Percentiles rank a stretch among this genome's conserved stretches.
These are phyloP conservation scores for Corchorus olitorius DNA, from an alignment of 345 rosid genomes.

Conservation along the genomic window DNA sequence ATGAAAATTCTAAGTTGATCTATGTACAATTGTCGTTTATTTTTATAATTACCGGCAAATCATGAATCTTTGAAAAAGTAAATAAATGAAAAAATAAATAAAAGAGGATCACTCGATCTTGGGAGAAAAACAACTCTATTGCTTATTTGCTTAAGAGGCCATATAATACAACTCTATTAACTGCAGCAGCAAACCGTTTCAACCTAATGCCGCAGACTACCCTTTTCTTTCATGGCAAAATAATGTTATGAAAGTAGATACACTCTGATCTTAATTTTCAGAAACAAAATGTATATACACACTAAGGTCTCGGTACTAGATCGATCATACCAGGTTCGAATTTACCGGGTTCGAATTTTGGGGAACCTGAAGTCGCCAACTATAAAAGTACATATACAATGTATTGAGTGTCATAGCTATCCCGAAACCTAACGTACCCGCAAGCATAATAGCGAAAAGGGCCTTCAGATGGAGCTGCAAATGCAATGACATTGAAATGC, in stretches of 20 bases:
- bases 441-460: constrained; percentile 56
- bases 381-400: constrained; percentile 47
- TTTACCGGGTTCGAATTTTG: constrained; percentile 54
- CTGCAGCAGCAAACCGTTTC: background rate
- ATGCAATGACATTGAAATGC: constrained; percentile 41
- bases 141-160: background rate
- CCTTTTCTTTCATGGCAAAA: background rate
- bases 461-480: constrained; percentile 75
- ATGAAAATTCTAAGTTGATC: no score
- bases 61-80: no score
- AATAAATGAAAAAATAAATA: no score
- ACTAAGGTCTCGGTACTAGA: background rate
- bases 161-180: background rate
- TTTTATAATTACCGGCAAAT: no score
- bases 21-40: no score
- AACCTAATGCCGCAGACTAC: background rate
- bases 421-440: constrained; percentile 80
- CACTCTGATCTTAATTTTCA: background rate
- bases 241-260: background rate
- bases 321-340: constrained; percentile 49
- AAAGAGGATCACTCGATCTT: no score
- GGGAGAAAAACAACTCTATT: background rate
- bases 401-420: constrained; percentile 73
- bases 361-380: constrained; percentile 46
- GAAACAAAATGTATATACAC: background rate